A percentile compares a stretch with the other conserved stretches of the same genome.
These are phyloP conservation scores for Bipolaris sorokiniana DNA, from an alignment of 2,329 filamentous ascomycete genomes.

Conservation along the genomic window DNA sequence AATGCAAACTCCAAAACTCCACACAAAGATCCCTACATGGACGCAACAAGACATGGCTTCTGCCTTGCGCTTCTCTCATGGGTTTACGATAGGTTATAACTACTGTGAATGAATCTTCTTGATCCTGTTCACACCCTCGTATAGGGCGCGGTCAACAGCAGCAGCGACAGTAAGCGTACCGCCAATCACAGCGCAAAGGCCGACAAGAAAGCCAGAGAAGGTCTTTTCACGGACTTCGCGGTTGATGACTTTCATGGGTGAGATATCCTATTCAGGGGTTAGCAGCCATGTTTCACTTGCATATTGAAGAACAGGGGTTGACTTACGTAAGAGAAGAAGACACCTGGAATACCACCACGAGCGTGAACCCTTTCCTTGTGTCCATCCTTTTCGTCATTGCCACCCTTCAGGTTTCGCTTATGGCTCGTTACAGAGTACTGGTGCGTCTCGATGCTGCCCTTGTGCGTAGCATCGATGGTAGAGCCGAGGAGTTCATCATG, in stretches of 20 bases:
- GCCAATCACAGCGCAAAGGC: constrained; percentile 91
- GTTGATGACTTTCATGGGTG: constrained; percentile 99
- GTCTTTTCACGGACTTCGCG: constrained; percentile 88
- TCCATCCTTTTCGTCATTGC: constrained; percentile 82
- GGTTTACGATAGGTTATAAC: neutral
- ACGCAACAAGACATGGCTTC: constrained; percentile 3
- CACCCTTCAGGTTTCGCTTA: constrained; percentile 84
- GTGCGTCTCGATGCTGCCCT: constrained; percentile 91
- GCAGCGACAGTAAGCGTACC: constrained; percentile 96
- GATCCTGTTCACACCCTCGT: constrained; percentile 82
- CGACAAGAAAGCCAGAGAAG: constrained; percentile 90
- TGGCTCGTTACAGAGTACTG: constrained; percentile 98
- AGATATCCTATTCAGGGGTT: constrained; percentile 80
- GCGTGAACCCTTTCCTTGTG: constrained; percentile 93
- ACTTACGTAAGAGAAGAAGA: constrained; percentile 97
- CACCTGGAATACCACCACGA: constrained; percentile 88
- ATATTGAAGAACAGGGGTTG: neutral
- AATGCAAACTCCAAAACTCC: constrained; percentile 11
- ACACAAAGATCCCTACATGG: constrained; percentile 5
- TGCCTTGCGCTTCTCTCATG: neutral
- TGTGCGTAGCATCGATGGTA: constrained; percentile 62
- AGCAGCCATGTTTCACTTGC: constrained; percentile 7
- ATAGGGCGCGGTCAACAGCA: constrained; percentile 86
- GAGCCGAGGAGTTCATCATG: constrained; percentile 60
- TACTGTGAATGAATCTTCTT: constrained; percentile 80